Base-by-base conservation (phyloP, 306 rosid species). In the Cicer judaicum region DNA sequence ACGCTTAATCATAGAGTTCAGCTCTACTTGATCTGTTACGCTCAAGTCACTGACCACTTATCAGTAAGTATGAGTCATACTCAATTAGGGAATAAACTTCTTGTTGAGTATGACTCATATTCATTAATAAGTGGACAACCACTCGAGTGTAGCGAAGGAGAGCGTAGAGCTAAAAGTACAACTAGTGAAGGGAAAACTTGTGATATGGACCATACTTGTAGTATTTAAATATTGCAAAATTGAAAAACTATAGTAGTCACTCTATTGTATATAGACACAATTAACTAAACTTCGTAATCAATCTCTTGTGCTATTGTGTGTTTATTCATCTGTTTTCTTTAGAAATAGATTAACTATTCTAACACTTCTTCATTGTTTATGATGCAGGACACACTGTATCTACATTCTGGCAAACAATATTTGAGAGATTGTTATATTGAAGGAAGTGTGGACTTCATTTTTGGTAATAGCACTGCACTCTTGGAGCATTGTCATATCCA, bases 361-460 rank as follows among this genome's bases (percentile, higher is more conserved):
- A 11, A 24, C 41, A 16, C 46, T 70, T 77, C 3, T 64, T 61
- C 18, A 10, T 42, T 38, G 59, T 9, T 67, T 80, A 73, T 82
- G 61, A 44, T 76, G 77, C 90, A 93, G 97, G 97, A 91, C 82
- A 93, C 96, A 18, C 78, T 93, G 34, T 93, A 89, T 89, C 83
- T 91, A 83, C 96, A 88, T 84, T 62, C 68, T 72, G 98, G 98
- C 16, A 91, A 91, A 77, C 96, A 88, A 46, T 91, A 87, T 85
- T 74, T 93, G 70, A 93, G 71, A 83, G 96, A 93, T 83, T 93
- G 98, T 79, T 93, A 93, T 41, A 82, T 89, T 52, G 98, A 93
- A 88, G 98, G 98, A 84, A 93, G 96, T 11, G 97, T 93, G 64
- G 98, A 93, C 82, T 91, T 93, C 78, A 87, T 89, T 43, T 93